Percentiles rank a stretch among this genome's conserved stretches.
phyloP scores from a whole-genome alignment of 2,329 filamentous ascomycete genomes.

The Byssochlamys sp. region DNA sequence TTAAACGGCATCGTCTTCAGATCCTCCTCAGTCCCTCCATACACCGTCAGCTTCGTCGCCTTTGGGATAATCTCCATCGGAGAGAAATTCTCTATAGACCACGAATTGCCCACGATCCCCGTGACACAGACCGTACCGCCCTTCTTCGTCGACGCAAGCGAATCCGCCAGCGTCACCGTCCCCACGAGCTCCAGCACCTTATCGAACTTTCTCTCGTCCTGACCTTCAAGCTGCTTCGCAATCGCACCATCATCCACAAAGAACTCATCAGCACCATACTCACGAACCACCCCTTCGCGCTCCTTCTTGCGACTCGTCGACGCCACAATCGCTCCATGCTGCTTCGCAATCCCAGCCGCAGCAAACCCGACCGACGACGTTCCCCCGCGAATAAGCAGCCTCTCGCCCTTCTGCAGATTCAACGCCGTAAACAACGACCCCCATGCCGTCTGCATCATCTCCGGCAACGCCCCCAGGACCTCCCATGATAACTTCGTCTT shows the following conservation, averaged over 20 bases:
- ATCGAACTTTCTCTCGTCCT: constrained; percentile 25
- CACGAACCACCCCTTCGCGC: constrained; percentile 29
- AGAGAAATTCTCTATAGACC: constrained; percentile 30
- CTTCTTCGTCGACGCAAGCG: constrained; percentile 29
- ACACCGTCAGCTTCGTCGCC: constrained; percentile 33
- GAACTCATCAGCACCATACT: constrained; percentile 34
- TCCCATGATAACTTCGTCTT: constrained; percentile 32
- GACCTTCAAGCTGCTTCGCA: constrained; percentile 23
- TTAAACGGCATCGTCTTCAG: constrained; percentile 36
- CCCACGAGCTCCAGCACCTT: constrained; percentile 42
- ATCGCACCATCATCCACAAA: constrained; percentile 37
- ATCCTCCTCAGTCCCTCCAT: constrained; percentile 29
- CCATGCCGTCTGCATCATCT: constrained; percentile 45
- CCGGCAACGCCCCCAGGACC: constrained; percentile 38
- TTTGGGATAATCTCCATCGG: constrained; percentile 37
- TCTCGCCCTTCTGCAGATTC: constrained; percentile 30
- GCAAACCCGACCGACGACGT: constrained; percentile 42
- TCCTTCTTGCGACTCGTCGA: constrained; percentile 32
- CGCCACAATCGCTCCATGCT: constrained; percentile 30
- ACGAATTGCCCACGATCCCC: constrained; percentile 38
- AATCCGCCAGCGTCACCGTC: constrained; percentile 34
- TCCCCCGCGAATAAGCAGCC: constrained; percentile 40
- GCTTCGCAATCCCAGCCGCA: constrained; percentile 38
- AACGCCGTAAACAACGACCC: constrained; percentile 35
- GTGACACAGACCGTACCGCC: constrained; percentile 39